Evolutionary conservation across 805 yeast genomes (phyloP).

Genomic region (Barnettozyma vustinii): DNA sequence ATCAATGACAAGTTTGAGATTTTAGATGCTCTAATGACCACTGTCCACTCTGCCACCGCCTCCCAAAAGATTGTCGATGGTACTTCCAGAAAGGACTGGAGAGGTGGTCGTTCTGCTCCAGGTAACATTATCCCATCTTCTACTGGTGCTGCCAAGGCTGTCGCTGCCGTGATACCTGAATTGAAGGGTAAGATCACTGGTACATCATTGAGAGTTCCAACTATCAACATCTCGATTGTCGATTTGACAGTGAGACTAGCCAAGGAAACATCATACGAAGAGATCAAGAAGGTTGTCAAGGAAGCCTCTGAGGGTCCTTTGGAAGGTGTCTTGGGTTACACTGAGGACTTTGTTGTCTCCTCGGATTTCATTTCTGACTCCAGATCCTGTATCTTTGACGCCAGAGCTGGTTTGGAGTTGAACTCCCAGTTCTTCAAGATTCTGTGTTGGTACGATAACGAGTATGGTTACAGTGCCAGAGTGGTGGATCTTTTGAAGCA

Average conservation of each 20-base stretch:
- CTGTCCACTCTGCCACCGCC: slow-evolving; percentile 94
- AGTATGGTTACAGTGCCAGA: slow-evolving; percentile 94
- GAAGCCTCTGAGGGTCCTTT: slow-evolving; percentile 71
- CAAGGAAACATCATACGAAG: slow-evolving; percentile 75
- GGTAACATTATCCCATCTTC: slow-evolving; percentile 94
- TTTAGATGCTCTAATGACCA: slow-evolving; percentile 92
- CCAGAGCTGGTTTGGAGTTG: slow-evolving; percentile 84
- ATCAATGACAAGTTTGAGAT: slow-evolving; percentile 81
- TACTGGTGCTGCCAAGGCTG: slow-evolving; percentile 98
- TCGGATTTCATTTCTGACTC: slow-evolving; percentile 81
- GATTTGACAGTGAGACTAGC: slow-evolving; percentile 82
- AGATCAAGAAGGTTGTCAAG: slow-evolving; percentile 72
- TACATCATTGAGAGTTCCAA: slow-evolving; percentile 91
- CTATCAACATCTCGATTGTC: slow-evolving; percentile 89
- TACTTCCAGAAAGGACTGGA: slow-evolving; percentile 97
- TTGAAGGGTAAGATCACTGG: slow-evolving; percentile 92
- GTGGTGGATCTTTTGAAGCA: slow-evolving; percentile 85
- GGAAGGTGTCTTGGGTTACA: slow-evolving; percentile 83
- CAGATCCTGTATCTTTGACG: slow-evolving; percentile 86
- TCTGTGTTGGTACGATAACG: slow-evolving; percentile 94
- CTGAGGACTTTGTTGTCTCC: slow-evolving; percentile 89
- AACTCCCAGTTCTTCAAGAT: slow-evolving; percentile 88
- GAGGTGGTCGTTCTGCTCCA: slow-evolving; percentile 96
- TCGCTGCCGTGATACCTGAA: slow-evolving; percentile 89
- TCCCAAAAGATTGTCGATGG: slow-evolving; percentile 96